phyloP scores from a whole-genome alignment of 768 basidiomycete species.

The Tulasnella sp. region DNA sequence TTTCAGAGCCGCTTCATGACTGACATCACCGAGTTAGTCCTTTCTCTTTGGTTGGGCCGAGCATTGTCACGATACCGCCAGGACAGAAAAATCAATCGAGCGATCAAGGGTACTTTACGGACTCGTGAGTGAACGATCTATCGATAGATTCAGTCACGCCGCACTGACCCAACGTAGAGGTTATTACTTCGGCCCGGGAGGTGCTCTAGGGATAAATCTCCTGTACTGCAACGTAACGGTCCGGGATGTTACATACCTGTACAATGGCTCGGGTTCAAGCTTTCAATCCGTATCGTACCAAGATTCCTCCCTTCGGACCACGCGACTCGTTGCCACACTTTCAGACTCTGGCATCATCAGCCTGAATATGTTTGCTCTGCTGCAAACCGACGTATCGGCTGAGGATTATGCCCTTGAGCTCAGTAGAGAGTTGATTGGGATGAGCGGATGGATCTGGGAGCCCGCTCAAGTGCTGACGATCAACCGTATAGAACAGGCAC shows the following conservation, averaged over 20 bases:
- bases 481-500: neutral
- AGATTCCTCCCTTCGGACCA: neutral
- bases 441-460: neutral
- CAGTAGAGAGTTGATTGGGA: neutral
- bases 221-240: neutral
- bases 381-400: no score
- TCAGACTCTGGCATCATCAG: neutral
- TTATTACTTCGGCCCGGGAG: neutral
- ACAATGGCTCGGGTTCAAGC: neutral
- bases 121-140: no score
- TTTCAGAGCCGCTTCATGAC: no score
- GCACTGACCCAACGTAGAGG: neutral
- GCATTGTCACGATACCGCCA: no score
- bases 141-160: no score
- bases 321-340: neutral
- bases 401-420: neutral
- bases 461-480: neutral
- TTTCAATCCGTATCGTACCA: neutral
- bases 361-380: no score
- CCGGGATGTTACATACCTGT: neutral
- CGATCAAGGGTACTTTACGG: no score
- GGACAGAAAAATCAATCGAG: no score
- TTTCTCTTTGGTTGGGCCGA: no score
- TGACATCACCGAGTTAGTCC: no score
- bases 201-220: neutral